phyloP scores from a whole-genome alignment of 2,329 filamentous ascomycete species.

The Cadophora sp. region DNA sequence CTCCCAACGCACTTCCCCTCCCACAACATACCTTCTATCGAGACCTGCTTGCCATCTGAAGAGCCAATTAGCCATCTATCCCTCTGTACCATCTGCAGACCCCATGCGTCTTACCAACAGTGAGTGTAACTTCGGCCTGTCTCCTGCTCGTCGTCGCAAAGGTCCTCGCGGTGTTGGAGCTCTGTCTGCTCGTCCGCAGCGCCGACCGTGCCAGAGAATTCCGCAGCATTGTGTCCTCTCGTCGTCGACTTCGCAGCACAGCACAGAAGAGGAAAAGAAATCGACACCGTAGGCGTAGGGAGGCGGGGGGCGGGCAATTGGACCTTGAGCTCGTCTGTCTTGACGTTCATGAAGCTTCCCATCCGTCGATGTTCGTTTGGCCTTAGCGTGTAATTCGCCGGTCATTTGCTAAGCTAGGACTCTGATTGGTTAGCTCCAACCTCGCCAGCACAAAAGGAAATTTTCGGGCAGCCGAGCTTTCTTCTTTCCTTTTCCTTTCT shows the following conservation, averaged over 20 bases:
- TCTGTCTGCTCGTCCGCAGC: slow-evolving; percentile 68
- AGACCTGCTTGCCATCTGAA: slow-evolving; percentile 95
- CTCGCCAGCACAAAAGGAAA: slow-evolving; percentile 33
- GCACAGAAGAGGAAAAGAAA: slow-evolving; percentile 36
- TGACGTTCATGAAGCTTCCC: slow-evolving; percentile 30
- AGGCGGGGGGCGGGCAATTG: slow-evolving; percentile 36
- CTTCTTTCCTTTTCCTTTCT: slow-evolving; percentile 49
- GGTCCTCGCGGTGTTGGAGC: slow-evolving; percentile 70
- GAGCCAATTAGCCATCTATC: slow-evolving; percentile 44
- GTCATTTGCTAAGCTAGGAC: slow-evolving; percentile 37
- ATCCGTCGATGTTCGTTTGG: slow-evolving; percentile 13
- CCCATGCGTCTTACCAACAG: slow-evolving; percentile 73
- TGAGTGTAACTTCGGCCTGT: slow-evolving; percentile 94
- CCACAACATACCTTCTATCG: slow-evolving; percentile 80
- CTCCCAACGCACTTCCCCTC: slow-evolving; percentile 31
- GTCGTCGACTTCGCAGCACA: slow-evolving; percentile 54
- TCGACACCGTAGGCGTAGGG: slow-evolving; percentile 34
- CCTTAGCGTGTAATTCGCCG: slow-evolving; percentile 16
- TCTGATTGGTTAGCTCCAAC: slow-evolving; percentile 35
- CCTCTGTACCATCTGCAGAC: slow-evolving; percentile 21
- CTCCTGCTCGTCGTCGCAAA: slow-evolving; percentile 83
- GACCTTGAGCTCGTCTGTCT: slow-evolving; percentile 19
- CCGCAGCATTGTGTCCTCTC: slow-evolving; percentile 72
- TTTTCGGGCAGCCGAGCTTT: slow-evolving; percentile 27
- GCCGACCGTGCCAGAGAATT: slow-evolving; percentile 72